A percentile compares a stretch with the other conserved stretches of the same genome.
These are phyloP conservation scores for Triticum timopheevii DNA, from an alignment of 176 grass and related monocot genomes.

Conservation along the genomic window DNA sequence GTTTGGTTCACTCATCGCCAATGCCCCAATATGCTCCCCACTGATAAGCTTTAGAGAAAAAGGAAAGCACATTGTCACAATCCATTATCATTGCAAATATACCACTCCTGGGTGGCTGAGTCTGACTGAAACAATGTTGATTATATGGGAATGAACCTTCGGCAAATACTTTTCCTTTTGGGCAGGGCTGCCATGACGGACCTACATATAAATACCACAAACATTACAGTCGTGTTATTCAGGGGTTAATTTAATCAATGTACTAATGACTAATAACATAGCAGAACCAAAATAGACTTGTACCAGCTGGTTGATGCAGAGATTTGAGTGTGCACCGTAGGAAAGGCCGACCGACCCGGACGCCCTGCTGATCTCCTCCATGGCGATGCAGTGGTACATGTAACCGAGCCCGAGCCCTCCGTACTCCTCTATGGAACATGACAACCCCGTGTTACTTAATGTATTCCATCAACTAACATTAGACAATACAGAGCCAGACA, in stretches of 20 bases:
- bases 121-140: neutral
- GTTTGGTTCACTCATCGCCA: conserved; percentile 97
- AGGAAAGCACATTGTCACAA: conserved; percentile 24
- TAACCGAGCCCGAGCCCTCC: conserved; percentile 91
- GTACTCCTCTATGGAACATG: conserved; percentile 66
- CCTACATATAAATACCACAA: conserved; percentile 45
- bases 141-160: conserved; percentile 43
- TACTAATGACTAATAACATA: neutral
- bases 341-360: conserved; percentile 94
- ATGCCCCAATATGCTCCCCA: conserved; percentile 85
- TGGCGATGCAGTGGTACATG: conserved; percentile 95
- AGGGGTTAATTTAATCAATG: neutral
- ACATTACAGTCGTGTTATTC: neutral
- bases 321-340: conserved; percentile 90
- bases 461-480: neutral
- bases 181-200: conserved; percentile 62
- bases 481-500: neutral
- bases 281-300: neutral
- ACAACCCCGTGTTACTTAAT: neutral
- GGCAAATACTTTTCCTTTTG: conserved; percentile 85
- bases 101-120: neutral
- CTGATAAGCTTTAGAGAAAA: conserved; percentile 79
- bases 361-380: conserved; percentile 95
- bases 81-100: neutral
- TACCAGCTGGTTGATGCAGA: conserved; percentile 97